phyloP scores from a whole-genome alignment of 352 stramenopile species.

The Blastocystis sp. region DNA sequence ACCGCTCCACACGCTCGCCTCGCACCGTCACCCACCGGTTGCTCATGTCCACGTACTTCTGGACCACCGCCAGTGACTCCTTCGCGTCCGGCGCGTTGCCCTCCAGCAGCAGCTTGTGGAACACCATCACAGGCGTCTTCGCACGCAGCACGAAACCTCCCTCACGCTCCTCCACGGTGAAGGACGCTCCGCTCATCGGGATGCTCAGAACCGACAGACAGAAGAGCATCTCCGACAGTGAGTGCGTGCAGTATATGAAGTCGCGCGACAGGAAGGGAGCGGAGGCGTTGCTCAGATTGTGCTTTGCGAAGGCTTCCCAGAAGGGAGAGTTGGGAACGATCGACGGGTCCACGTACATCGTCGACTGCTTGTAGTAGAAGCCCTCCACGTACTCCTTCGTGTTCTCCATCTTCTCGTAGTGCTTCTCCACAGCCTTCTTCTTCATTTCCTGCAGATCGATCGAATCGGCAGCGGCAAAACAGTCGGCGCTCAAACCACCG shows the following conservation, averaged over 20 bases:
- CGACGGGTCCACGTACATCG: not conserved
- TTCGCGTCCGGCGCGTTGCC: slow-evolving; percentile 14
- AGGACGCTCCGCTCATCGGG: no score
- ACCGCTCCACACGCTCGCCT: slow-evolving; percentile 40
- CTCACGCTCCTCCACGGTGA: not conserved
- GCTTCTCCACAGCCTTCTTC: slow-evolving; percentile 58
- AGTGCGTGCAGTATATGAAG: slow-evolving; percentile 64
- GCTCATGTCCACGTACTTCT: slow-evolving; percentile 61
- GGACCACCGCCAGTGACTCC: slow-evolving; percentile 63
- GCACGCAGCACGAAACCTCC: not conserved
- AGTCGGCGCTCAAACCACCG: no score
- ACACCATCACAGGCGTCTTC: slow-evolving; percentile 62
- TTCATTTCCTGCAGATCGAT: slow-evolving; percentile 51
- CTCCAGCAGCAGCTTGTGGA: slow-evolving; percentile 61
- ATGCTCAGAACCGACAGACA: slow-evolving; percentile 65
- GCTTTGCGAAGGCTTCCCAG: slow-evolving; percentile 65
- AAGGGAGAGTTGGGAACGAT: slow-evolving; percentile 59
- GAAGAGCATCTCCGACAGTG: slow-evolving; percentile 64
- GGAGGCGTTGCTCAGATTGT: slow-evolving; percentile 56
- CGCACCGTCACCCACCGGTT: slow-evolving; percentile 18
- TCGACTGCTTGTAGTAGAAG: slow-evolving; percentile 55
- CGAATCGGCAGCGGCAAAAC: no score
- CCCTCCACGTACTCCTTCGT: slow-evolving; percentile 51
- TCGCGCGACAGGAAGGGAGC: slow-evolving; percentile 64
- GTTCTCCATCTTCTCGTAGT: slow-evolving; percentile 51